Evolutionary conservation across 176 grass and related monocot species (phyloP), one percentile per base, ranked within the genome.

Genomic region (Juncus effusus): DNA sequence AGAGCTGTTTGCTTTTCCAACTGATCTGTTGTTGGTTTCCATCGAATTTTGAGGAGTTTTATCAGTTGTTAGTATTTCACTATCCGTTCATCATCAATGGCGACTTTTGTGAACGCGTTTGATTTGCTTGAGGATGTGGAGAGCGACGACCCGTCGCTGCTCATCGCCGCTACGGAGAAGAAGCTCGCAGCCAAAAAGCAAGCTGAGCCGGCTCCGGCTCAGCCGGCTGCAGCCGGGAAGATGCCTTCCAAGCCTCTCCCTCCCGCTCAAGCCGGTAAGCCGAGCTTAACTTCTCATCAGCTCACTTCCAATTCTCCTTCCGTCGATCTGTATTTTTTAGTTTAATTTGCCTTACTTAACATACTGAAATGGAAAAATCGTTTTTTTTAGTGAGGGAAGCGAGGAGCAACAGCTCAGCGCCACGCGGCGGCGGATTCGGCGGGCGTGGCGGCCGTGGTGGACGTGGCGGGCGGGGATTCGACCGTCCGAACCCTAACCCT

Each of bases 121-220:
- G 85, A 95, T 80, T 85, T 95, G 76, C 90, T 89, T 38, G 82
- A 85, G 12, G 90, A 95, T 69, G 82, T 80, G 52, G 85, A 89
- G 64, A 83, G 72, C 70, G 90, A 86, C 77, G 85, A 95, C 51
- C 79, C 76, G 2, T 81, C 77, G 50, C 73, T 69, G 36, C 74
- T 95, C 62, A 69, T 86, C 58, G 86, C 65, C 9, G 83, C 80
- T n/a, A 75, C 64, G 16, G 70, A 86, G 86, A 76, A 86, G 83
- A 90, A 79, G 74, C 59, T 59, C 10, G 77, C 86, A 1, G 77
- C 80, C 3, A 83, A 83, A 40, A 78, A 83, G 47, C 62, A 82
- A 3, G 67, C 79, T 38, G 61, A 76, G 55, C 51, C 71, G 7
- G 77, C 56, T 13, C 13, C 65, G 0, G 40, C 67, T 11, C 36